These are phyloP conservation scores for Penicillium goetzii DNA, from an alignment of 495 filamentous ascomycete species.

Conservation along the genomic window DNA sequence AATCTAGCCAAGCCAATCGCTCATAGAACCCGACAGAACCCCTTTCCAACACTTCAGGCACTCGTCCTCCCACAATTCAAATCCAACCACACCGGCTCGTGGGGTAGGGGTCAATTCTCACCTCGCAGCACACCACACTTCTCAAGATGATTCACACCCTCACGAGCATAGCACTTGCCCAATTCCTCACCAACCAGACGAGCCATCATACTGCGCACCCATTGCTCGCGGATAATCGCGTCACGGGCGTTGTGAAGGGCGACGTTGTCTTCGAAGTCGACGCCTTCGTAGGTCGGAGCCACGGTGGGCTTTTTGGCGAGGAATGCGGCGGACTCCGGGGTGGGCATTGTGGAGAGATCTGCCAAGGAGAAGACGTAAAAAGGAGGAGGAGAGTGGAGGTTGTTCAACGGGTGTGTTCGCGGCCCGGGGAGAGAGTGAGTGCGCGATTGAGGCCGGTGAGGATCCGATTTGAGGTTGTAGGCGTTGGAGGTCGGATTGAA, in stretches of 20 bases:
- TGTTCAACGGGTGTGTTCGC: background rate
- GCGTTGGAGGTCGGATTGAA: conserved; percentile 27
- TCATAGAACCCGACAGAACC: no score
- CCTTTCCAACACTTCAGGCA: no score
- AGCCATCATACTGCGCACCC: conserved; percentile 97
- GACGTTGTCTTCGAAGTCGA: conserved; percentile 92
- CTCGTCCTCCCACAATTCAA: no score
- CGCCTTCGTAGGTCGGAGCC: conserved; percentile 91
- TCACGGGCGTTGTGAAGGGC: conserved; percentile 93
- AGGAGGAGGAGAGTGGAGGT: background rate
- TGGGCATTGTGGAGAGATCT: conserved; percentile 64
- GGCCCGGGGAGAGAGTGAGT: conserved; percentile 5
- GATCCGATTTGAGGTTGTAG: background rate
- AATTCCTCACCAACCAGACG: conserved; percentile 90
- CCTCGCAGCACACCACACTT: conserved; percentile 93
- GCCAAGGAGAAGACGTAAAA: background rate
- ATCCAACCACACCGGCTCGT: background rate
- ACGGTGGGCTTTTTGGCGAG: conserved; percentile 94
- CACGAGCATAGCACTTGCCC: conserved; percentile 90
- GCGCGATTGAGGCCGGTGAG: conserved; percentile 14
- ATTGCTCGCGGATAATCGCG: conserved; percentile 92
- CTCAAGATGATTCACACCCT: conserved; percentile 96
- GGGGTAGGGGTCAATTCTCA: conserved; percentile 40
- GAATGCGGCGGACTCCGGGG: conserved; percentile 90
- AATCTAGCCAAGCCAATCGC: background rate